phyloP scores from a whole-genome alignment of 306 rosid genomes.

The Luffa aegyptiaca region DNA sequence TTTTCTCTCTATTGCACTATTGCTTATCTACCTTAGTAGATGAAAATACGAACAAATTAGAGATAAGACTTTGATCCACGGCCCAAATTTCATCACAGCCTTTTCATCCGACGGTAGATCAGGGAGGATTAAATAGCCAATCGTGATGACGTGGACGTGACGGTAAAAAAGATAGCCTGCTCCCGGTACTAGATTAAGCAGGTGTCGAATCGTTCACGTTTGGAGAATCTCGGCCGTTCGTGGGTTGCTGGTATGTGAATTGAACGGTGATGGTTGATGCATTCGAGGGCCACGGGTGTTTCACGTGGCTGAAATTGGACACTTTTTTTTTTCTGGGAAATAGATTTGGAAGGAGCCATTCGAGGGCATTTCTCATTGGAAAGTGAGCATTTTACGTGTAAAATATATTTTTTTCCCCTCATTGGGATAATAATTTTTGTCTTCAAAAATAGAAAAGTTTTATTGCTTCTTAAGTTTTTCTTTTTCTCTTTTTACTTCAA shows the following conservation, averaged over 20 bases:
- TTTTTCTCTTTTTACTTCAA: background rate
- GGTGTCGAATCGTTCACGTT: slow-evolving; percentile 14
- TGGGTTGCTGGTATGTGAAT: background rate
- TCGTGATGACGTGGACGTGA: slow-evolving; percentile 28
- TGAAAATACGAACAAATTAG: slow-evolving; percentile 6
- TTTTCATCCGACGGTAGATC: slow-evolving; percentile 34
- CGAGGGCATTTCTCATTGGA: background rate
- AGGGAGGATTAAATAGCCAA: slow-evolving; percentile 9
- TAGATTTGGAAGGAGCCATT: background rate
- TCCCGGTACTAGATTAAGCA: background rate
- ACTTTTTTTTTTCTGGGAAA: background rate
- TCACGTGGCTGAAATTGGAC: background rate
- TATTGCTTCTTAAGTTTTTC: background rate
- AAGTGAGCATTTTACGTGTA: background rate
- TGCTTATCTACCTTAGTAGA: background rate
- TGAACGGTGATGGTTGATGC: background rate
- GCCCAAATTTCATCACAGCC: background rate
- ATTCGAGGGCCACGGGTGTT: background rate
- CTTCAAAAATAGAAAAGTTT: background rate
- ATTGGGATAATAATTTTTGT: background rate
- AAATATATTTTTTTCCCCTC: background rate
- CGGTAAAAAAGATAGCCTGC: slow-evolving; percentile 2
- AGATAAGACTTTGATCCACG: slow-evolving; percentile 43
- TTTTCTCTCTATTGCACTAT: background rate
- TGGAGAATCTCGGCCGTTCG: background rate